Conservation (phyloP, 2,329 filamentous ascomycete genomes). For the Cercospora janseana region DNA sequence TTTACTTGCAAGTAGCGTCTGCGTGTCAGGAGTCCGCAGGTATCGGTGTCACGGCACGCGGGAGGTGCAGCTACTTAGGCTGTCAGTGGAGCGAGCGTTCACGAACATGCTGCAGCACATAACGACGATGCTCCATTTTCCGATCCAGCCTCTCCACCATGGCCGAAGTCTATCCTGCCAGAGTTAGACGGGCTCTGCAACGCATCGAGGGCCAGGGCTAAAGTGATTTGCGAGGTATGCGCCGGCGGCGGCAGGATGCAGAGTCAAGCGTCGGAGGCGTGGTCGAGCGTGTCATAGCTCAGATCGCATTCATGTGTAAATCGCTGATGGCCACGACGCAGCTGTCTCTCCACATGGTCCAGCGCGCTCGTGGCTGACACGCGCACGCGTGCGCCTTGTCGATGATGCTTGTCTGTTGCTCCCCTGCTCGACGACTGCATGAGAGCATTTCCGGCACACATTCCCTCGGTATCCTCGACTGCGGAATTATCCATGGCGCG, state of each 20-base stretch:
- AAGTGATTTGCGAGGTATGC: constrained; percentile 5
- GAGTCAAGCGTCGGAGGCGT: background rate
- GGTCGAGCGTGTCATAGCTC: too few relatives aligned
- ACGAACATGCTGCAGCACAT: background rate
- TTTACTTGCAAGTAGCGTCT: background rate
- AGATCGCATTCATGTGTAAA: too few relatives aligned
- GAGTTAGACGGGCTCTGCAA: constrained; percentile 14
- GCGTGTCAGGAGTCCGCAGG: background rate
- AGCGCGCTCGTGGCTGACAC: too few relatives aligned
- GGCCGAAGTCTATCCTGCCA: constrained; percentile 13
- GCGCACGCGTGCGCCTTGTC: too few relatives aligned
- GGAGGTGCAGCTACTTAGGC: background rate
- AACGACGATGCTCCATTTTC: constrained; percentile 10
- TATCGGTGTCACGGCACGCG: background rate
- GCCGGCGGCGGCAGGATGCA: constrained; percentile 11
- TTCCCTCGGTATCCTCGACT: too few relatives aligned
- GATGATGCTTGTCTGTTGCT: too few relatives aligned
- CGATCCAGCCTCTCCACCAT: constrained; percentile 8
- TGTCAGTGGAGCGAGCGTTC: background rate
- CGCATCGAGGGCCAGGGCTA: constrained; percentile 13
- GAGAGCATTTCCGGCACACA: too few relatives aligned
- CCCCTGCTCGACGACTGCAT: too few relatives aligned
- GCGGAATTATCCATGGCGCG: too few relatives aligned
- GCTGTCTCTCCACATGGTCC: too few relatives aligned
- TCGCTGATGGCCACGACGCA: too few relatives aligned